Evolutionary conservation across 2,329 filamentous ascomycete species (phyloP), one percentile per base, ranked within the genome.

Genomic region (Berkeleyomyces basicola): DNA sequence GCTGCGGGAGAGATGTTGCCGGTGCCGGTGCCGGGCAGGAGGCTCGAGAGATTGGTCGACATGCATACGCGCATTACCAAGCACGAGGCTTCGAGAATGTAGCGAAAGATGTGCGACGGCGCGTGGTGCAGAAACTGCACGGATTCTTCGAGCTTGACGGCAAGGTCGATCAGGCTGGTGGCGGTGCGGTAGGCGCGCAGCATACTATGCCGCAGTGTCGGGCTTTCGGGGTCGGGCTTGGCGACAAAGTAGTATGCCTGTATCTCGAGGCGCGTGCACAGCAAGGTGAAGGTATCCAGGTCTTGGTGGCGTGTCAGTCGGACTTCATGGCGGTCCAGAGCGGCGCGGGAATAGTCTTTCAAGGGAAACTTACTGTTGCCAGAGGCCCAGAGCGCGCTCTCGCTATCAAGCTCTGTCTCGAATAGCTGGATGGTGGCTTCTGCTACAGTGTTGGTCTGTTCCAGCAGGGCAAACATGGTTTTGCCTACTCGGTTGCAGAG

Each of bases 241-340:
- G 76, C 76, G 65, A 76, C 72, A 66, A 81, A 77, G 70, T 81
- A 81, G 69, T 77, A 80, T 1, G 72, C 70, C 65, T 82, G 79
- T 7, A 82, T 74, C 63, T 82, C 79, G n/a, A 80, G 73, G 31
- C 77, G 73, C 0, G 78, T 75, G 0, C 78, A 72, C 3, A 81
- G 69, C 7, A 78, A 70, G 58, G 77, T 76, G 67, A 81, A 78
- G 9, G 59, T 61, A 31, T 64, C 61, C 39, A 65, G 23, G 11
- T 63, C 62, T 60, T 39, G n/a, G 16, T 33, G 9, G n/a, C 31
- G 23, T 23, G 16, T 23, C 5, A 58, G 3, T 7, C 40, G 23
- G 23, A 14, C 40, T 58, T 6, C 6, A n/a, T 9, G 7, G 36
- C 2, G 23, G 36, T 44, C 31, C 3, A 11, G n/a, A 23, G 36